phyloP scores from a whole-genome alignment of 192 early-diverging fungal species.

The Bifiguratus adelaidae region DNA sequence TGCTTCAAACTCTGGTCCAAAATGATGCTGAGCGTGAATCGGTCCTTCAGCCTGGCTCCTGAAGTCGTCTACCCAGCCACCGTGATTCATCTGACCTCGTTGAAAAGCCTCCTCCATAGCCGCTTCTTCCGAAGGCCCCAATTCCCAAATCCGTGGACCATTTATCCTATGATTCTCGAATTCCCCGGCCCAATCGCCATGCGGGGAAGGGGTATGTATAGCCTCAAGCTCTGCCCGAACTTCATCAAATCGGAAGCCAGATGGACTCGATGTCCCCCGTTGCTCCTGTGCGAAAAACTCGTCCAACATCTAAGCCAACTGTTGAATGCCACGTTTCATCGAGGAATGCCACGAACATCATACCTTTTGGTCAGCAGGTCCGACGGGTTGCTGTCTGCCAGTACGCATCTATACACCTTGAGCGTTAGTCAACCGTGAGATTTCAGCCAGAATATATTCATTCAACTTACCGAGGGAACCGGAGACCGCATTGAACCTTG shows the following conservation, averaged over 20 bases:
- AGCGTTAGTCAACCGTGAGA: slow-evolving; percentile 4
- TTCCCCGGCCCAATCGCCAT: slow-evolving; percentile 17
- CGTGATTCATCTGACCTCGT: slow-evolving; percentile 10
- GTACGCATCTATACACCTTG: slow-evolving; percentile 13
- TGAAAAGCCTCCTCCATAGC: slow-evolving; percentile 34
- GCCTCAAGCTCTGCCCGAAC: slow-evolving; percentile 16
- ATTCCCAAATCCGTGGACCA: slow-evolving; percentile 30
- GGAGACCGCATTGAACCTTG: too few species aligned
- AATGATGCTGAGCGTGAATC: slow-evolving; percentile 14
- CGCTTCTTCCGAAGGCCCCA: slow-evolving; percentile 34
- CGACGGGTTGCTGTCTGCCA: slow-evolving; percentile 6
- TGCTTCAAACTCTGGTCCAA: slow-evolving; percentile 41
- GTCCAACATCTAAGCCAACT: slow-evolving; percentile 15
- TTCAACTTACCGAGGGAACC: background rate
- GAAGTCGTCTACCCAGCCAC: slow-evolving; percentile 41
- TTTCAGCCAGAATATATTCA: background rate
- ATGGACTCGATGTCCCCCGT: background rate
- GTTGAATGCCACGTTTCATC: background rate
- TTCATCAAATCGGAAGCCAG: slow-evolving; percentile 19
- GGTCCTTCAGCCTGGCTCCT: slow-evolving; percentile 27
- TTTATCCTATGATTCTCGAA: slow-evolving; percentile 12
- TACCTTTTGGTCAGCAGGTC: slow-evolving; percentile 3
- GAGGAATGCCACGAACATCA: background rate
- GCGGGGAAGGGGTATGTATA: slow-evolving; percentile 1
- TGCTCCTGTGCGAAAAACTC: slow-evolving; percentile 24